phyloP scores from a whole-genome alignment of 768 basidiomycete genomes.

The Hemileccinum rubropunctum region DNA sequence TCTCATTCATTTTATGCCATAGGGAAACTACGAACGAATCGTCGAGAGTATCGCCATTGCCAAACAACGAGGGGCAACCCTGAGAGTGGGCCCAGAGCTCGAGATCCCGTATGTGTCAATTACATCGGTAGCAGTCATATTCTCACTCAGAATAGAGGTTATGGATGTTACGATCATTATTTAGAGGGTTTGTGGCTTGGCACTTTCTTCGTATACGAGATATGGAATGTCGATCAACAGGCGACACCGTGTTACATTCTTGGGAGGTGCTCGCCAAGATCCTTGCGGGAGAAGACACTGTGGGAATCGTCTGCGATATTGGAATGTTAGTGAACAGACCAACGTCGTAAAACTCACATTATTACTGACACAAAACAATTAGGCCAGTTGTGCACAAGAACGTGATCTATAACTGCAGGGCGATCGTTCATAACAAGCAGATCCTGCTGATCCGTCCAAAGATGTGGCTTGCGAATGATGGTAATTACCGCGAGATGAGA shows the following conservation, averaged over 20 bases:
- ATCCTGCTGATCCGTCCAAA: conserved; percentile 96
- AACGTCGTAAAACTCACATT: too few relatives aligned
- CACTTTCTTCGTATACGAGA: background rate
- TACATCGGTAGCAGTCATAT: background rate
- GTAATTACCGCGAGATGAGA: conserved; percentile 87
- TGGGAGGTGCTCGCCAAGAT: conserved; percentile 98
- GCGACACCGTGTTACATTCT: conserved; percentile 93
- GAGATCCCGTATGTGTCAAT: conserved; percentile 76
- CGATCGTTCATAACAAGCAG: conserved; percentile 81
- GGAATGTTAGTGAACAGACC: conserved; percentile 69
- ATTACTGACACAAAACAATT: conserved; percentile 2
- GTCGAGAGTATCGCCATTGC: conserved; percentile 84
- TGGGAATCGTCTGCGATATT: conserved; percentile 92
- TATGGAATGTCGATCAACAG: conserved; percentile 38
- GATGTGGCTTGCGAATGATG: conserved; percentile 99
- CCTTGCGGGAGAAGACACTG: conserved; percentile 69
- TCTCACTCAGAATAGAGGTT: conserved; percentile 57
- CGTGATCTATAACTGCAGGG: conserved; percentile 94
- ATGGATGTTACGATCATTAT: conserved; percentile 97
- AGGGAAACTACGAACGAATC: conserved; percentile 95
- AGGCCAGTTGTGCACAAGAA: conserved; percentile 99
- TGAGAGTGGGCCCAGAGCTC: conserved; percentile 94
- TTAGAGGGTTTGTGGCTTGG: conserved; percentile 66
- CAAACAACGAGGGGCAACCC: conserved; percentile 81
- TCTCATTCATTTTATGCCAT: background rate